Evolutionary conservation across 202 grass and related monocot genomes (phyloP).

Genomic region (Miscanthus sacchariflorus): DNA sequence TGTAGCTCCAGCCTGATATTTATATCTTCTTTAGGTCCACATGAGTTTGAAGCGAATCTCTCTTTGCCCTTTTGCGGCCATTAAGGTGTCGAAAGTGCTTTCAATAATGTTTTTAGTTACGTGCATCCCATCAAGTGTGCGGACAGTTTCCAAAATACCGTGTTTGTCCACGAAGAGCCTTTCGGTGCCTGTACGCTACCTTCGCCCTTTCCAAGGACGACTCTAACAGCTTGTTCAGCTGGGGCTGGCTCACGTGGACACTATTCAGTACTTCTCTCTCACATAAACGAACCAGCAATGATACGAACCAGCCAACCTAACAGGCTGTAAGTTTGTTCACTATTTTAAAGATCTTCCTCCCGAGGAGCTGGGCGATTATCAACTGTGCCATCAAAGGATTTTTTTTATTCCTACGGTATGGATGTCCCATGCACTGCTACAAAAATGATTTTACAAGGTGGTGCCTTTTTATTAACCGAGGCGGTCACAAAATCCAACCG

Average conservation of each 20-base stretch:
- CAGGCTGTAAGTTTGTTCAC: not conserved
- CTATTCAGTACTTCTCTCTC: no score
- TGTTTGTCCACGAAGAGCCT: not conserved
- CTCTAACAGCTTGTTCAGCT: not conserved
- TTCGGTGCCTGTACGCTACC: not conserved
- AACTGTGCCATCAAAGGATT: not conserved
- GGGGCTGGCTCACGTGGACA: no score
- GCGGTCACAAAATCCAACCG: no score
- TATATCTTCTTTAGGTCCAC: not conserved
- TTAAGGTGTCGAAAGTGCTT: not conserved
- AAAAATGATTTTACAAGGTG: no score
- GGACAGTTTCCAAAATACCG: not conserved
- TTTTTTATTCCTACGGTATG: not conserved
- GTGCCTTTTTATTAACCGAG: no score
- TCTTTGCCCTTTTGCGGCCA: not conserved
- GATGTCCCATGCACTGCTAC: not conserved
- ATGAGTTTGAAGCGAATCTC: no score
- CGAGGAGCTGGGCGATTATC: no score
- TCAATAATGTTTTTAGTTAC: not conserved
- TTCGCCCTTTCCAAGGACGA: not conserved
- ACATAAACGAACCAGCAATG: no score
- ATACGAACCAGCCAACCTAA: no score
- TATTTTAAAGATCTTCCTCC: no score
- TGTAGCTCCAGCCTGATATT: not conserved
- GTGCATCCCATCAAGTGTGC: no score